These are phyloP conservation scores for Dalechampia spathulata DNA, from an alignment of 441 rosid genomes.

Conservation along the genomic window DNA sequence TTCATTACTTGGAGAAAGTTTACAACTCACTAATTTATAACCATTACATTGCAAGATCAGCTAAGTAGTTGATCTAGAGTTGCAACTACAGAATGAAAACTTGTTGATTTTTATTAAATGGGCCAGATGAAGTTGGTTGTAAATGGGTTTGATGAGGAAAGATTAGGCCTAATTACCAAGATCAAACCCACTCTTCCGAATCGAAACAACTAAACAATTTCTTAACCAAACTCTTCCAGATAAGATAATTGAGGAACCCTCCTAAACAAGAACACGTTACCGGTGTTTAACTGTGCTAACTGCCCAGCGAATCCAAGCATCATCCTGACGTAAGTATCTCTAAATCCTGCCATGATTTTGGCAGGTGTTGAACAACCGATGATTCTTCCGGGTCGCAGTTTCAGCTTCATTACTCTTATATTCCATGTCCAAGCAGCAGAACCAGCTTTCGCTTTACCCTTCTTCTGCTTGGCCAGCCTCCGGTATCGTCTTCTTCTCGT, in stretches of 20 bases:
- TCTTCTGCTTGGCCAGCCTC: neutral
- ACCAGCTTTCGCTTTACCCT: neutral
- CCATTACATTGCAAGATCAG: no score
- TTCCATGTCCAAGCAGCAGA: neutral
- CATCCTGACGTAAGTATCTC: conserved; percentile 28
- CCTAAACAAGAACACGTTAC: conserved; percentile 3
- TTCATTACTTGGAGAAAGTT: no score
- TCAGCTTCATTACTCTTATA: neutral
- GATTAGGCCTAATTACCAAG: no score
- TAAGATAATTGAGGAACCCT: neutral
- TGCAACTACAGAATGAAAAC: no score
- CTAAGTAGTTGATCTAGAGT: no score
- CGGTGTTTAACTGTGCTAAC: conserved; percentile 12
- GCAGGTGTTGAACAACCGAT: neutral
- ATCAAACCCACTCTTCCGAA: no score
- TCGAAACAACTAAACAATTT: no score
- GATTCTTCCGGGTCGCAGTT: neutral
- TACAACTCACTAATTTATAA: no score
- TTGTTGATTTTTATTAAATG: no score
- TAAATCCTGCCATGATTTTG: conserved; percentile 11
- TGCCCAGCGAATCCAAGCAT: conserved; percentile 27
- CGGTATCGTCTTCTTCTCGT: neutral
- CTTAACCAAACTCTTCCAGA: no score
- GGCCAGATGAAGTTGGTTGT: no score
- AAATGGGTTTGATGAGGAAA: no score